Evolutionary conservation across 495 filamentous ascomycete genomes (phyloP).

Genomic region (Xylaria grammica): DNA sequence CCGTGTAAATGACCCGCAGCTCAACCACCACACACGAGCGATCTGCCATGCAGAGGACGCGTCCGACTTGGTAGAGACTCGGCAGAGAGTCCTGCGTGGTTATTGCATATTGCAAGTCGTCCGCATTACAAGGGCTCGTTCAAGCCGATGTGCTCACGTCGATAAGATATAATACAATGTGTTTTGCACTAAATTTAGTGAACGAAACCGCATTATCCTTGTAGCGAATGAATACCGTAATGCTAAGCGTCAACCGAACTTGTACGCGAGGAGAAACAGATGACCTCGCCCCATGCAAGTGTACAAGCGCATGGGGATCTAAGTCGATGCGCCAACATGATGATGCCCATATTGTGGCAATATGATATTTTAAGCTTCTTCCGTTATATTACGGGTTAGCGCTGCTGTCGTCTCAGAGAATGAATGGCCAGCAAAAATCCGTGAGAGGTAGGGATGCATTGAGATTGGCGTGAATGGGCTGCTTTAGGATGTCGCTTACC

Average conservation of each 20-base stretch:
- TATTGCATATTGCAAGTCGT: not conserved
- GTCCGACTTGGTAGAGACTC: constrained; percentile 23
- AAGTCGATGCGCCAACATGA: not conserved
- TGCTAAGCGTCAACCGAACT: not conserved
- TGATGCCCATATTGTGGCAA: not conserved
- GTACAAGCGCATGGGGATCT: not conserved
- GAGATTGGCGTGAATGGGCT: not conserved
- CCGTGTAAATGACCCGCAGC: constrained; percentile 26
- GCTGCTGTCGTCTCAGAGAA: not conserved
- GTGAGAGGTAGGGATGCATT: not conserved
- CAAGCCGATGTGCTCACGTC: too few relatives aligned
- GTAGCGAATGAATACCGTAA: not conserved
- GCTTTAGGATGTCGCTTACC: not conserved
- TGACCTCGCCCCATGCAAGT: not conserved
- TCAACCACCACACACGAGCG: constrained; percentile 9
- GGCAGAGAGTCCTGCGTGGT: constrained; percentile 17
- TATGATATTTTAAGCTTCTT: not conserved
- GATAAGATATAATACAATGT: not conserved
- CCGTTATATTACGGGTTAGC: not conserved
- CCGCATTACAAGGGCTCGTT: too few relatives aligned
- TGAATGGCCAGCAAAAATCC: not conserved
- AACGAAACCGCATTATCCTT: not conserved
- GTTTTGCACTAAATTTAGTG: not conserved
- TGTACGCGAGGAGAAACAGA: not conserved
- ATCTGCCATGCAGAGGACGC: constrained; percentile 12